Percentiles rank a stretch among this genome's conserved stretches.
phyloP scores from a whole-genome alignment of 805 yeast genomes.

The Phaffomyces opuntiae region DNA sequence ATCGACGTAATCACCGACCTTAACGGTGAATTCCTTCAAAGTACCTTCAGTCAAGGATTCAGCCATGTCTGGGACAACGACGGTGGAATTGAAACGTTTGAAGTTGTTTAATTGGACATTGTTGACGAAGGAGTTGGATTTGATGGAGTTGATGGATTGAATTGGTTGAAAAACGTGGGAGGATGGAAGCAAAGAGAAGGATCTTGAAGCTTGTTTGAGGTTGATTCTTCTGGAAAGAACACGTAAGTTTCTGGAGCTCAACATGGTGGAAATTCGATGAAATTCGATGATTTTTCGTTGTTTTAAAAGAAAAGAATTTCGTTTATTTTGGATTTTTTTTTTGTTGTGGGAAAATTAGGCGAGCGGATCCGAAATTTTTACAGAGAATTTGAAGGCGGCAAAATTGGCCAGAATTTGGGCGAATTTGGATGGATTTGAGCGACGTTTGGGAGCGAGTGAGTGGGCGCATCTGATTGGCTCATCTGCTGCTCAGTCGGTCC shows the following conservation, averaged over 20 bases:
- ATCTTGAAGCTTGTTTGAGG: slow-evolving; percentile 6
- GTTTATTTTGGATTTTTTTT: not conserved
- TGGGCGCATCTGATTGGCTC: too few species aligned
- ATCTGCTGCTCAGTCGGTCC: too few species aligned
- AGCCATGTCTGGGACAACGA: slow-evolving; percentile 95
- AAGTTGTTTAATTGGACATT: slow-evolving; percentile 6
- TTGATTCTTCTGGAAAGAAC: slow-evolving; percentile 10
- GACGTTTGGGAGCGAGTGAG: not conserved
- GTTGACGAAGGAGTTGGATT: slow-evolving; percentile 1
- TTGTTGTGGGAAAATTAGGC: too few species aligned
- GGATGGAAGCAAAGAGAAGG: slow-evolving; percentile 5
- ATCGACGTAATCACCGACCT: slow-evolving; percentile 82
- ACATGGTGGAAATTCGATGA: slow-evolving; percentile 3
- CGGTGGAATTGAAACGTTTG: slow-evolving; percentile 32
- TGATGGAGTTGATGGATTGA: slow-evolving; percentile 4
- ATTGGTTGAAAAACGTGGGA: not conserved
- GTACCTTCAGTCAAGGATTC: slow-evolving; percentile 98
- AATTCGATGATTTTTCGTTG: too few species aligned
- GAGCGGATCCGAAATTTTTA: too few species aligned
- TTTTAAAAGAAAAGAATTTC: not conserved
- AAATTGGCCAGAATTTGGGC: too few species aligned
- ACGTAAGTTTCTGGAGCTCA: slow-evolving; percentile 13
- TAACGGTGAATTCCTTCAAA: slow-evolving; percentile 57
- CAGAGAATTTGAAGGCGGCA: too few species aligned
- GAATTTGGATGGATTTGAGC: too few species aligned